phyloP scores from a whole-genome alignment of 192 early-diverging fungal genomes.

The Mortierella hygrophila region DNA sequence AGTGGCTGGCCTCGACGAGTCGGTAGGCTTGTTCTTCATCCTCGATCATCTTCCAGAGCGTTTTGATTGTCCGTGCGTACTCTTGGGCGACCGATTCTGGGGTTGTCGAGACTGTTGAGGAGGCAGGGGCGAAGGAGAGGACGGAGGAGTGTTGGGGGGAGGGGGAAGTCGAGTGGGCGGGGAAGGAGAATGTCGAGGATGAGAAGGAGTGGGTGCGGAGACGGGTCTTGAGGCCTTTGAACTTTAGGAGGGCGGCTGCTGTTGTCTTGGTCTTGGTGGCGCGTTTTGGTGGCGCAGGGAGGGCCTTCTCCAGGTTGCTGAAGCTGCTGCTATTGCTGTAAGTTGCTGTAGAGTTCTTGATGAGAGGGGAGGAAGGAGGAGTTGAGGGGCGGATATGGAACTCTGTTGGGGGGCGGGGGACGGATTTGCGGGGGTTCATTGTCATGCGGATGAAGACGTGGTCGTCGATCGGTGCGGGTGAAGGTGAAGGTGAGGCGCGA shows the following conservation, averaged over 20 bases:
- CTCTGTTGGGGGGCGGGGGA: neutral
- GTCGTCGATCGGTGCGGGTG: neutral
- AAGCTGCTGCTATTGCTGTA: neutral
- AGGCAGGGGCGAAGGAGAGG: neutral
- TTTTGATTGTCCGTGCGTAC: conserved; percentile 46
- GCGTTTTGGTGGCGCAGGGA: neutral
- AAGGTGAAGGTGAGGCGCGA: neutral
- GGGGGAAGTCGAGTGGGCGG: neutral
- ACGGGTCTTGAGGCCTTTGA: neutral
- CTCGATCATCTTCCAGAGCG: conserved; percentile 51
- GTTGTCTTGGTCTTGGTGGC: neutral
- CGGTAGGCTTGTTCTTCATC: conserved; percentile 38
- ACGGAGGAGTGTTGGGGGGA: neutral
- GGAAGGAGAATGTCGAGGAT: neutral
- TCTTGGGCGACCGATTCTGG: conserved; percentile 34
- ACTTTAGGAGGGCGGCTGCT: neutral
- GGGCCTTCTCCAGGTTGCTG: neutral
- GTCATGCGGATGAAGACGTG: neutral
- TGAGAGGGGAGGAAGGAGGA: neutral
- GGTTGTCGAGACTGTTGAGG: neutral
- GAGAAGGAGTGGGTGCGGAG: neutral
- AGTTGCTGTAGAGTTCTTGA: neutral
- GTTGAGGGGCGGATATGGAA: neutral
- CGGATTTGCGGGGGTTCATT: neutral
- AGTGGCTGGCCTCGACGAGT: conserved; percentile 25